Evolutionary conservation across 2,329 filamentous ascomycete genomes (phyloP), one percentile per base, ranked within the genome.

Genomic region (Talaromyces sp.): DNA sequence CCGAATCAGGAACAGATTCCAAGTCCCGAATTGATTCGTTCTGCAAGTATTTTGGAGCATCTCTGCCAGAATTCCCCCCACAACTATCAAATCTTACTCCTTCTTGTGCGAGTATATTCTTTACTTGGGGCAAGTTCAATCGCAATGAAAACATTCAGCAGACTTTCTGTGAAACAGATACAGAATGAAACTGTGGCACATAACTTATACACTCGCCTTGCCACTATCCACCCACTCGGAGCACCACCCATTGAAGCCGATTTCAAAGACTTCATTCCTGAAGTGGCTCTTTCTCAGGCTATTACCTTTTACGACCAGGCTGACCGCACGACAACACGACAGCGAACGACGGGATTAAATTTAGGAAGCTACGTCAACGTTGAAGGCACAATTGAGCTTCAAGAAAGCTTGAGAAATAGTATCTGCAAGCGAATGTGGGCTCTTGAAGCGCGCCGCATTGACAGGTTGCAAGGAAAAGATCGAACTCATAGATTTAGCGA

Each of bases 181-280:
- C 80, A 82, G 67, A 79, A 75, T 66, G 79, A 81, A 66, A 78
- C 76, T 18, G 75, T 82, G 50, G 76, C 78, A 6, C 80, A 82
- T 69, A 76, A 79, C 44, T 68, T 82, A 12, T 78, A 79, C 65
- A 81, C 79, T 0, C 78, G 79, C 21, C 73, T 82, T 44, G 76
- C 78, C 31, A 78, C 77, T 1, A 75, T 81, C 23, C 80, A 82
- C 63, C 80, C 80, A 39, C 73, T 77, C 56, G 70, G 74, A 28
- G 75, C 72, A 14, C 76, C 77, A 5, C 75, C 77, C 1, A 70
- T 74, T 55, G 75, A 77, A 58, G 73, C 72, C 9, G 76, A 80
- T 56, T 73, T 67, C 58, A 77, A 74, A 63, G 76, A 79, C 35
- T 76, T 78, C 60, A 72, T 79, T 52, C 77, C 78, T 0, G 74